Percentiles rank a stretch among this genome's conserved stretches.
phyloP scores from a whole-genome alignment of 345 rosid species.

The Camelina sativa region DNA sequence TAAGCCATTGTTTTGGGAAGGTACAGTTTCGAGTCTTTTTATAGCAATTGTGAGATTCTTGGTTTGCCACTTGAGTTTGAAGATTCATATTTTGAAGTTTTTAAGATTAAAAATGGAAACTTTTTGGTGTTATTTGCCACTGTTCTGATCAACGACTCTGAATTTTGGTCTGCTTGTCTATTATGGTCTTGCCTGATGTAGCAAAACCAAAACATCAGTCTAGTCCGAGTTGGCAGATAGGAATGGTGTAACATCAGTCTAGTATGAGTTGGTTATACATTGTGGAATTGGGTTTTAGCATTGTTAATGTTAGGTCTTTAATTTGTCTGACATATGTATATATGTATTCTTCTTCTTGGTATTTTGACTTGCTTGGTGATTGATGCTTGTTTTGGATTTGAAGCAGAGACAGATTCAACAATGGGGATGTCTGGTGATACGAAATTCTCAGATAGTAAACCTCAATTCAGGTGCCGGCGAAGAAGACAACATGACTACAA shows the following conservation, averaged over 20 bases:
- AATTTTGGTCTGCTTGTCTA: not conserved
- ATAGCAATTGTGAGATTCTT: not conserved
- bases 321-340: slow-evolving; percentile 1
- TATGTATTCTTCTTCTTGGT: not conserved
- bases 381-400: slow-evolving; percentile 34
- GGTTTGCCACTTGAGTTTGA: not conserved
- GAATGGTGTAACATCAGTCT: slow-evolving; percentile 1
- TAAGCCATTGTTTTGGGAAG: slow-evolving; percentile 85
- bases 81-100: not conserved
- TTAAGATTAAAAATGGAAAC: not conserved
- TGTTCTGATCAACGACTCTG: not conserved
- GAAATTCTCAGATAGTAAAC: slow-evolving; percentile 73
- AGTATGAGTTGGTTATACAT: not conserved
- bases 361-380: slow-evolving; percentile 18
- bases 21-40: slow-evolving; percentile 36
- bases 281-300: slow-evolving; percentile 1
- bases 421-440: slow-evolving; percentile 77
- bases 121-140: slow-evolving; percentile 19
- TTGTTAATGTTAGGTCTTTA: slow-evolving; percentile 13
- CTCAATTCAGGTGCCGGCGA: slow-evolving; percentile 79
- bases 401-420: slow-evolving; percentile 59
- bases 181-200: slow-evolving; percentile 3
- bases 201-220: not conserved
- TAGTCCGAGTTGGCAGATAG: no score
- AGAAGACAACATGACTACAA: slow-evolving; percentile 81